Percentiles rank a stretch among this genome's conserved stretches.
phyloP scores from a whole-genome alignment of 441 rosid genomes.

The Croton setiger region DNA sequence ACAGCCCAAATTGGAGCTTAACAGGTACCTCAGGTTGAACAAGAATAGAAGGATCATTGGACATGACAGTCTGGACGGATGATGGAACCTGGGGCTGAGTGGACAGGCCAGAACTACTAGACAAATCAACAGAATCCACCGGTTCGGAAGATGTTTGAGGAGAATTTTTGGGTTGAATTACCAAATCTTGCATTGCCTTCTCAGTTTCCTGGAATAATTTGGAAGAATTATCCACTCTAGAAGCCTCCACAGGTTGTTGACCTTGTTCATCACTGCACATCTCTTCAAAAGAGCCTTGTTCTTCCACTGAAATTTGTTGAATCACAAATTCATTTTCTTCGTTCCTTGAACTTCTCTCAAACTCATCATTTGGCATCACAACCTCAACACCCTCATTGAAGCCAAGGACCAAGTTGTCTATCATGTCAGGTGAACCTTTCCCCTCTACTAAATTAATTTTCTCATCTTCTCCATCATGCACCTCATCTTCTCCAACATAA shows the following conservation, averaged over 20 bases:
- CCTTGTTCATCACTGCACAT: conserved; percentile 34
- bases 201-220: conserved; percentile 52
- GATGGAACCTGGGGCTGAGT: conserved; percentile 36
- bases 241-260: conserved; percentile 33
- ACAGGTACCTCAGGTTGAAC: conserved; percentile 64
- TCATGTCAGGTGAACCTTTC: conserved; percentile 44
- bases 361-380: conserved; percentile 71
- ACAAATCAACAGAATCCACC: conserved; percentile 35
- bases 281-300: conserved; percentile 39
- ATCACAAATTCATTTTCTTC: conserved; percentile 40
- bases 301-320: conserved; percentile 45
- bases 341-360: conserved; percentile 55
- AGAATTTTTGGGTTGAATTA: conserved; percentile 36
- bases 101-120: conserved; percentile 33
- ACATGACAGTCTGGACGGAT: conserved; percentile 39
- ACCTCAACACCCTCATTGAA: conserved; percentile 93
- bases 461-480: conserved; percentile 67
- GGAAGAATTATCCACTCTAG: conserved; percentile 44
- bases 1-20: conserved; percentile 90
- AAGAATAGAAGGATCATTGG: conserved; percentile 37
- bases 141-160: conserved; percentile 40
- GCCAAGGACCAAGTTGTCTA: conserved; percentile 68
- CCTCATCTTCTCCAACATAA: conserved; percentile 76
- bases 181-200: conserved; percentile 48
- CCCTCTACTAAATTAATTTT: conserved; percentile 57